Evolutionary conservation across 2,329 filamentous ascomycete species (phyloP).

Genomic region (Ustilaginoidea virens): DNA sequence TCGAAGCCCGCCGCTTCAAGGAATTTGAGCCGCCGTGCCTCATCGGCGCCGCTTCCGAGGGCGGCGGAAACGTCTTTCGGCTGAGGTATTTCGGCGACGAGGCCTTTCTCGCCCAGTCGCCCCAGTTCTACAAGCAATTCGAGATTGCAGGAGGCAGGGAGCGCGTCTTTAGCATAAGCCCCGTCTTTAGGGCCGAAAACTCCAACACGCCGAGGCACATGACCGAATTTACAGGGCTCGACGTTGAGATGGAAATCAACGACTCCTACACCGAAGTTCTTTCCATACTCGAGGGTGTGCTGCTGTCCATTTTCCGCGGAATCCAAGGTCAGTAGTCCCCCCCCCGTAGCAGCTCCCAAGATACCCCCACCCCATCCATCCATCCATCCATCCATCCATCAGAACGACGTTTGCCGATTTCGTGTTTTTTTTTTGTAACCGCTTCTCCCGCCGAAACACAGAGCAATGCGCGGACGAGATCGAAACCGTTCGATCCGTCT

Average conservation of each 20-base stretch:
- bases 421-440: conserved; percentile 7
- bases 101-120: conserved; percentile 66
- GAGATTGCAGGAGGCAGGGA: conserved; percentile 67
- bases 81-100: conserved; percentile 79
- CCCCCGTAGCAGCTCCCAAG: background rate
- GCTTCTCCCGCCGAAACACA: conserved; percentile 5
- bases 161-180: conserved; percentile 63
- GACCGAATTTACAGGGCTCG: conserved; percentile 77
- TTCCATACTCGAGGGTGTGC: conserved; percentile 54
- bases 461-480: conserved; percentile 55
- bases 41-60: conserved; percentile 80
- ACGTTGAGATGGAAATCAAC: conserved; percentile 82
- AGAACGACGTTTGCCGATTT: no score
- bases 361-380: no score
- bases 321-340: conserved; percentile 26
- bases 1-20: conserved; percentile 58
- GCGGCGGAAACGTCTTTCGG: conserved; percentile 81
- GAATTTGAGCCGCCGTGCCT: conserved; percentile 83
- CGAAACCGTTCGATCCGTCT: conserved; percentile 54
- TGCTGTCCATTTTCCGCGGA: conserved; percentile 68
- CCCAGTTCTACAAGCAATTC: conserved; percentile 80
- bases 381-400: no score
- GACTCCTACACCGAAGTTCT: conserved; percentile 64
- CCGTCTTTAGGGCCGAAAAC: conserved; percentile 77
- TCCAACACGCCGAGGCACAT: conserved; percentile 73